Evolutionary conservation across 2,329 filamentous ascomycete genomes (phyloP), one percentile per base, ranked within the genome.

Genomic region (Cladobotryum protrusum): DNA sequence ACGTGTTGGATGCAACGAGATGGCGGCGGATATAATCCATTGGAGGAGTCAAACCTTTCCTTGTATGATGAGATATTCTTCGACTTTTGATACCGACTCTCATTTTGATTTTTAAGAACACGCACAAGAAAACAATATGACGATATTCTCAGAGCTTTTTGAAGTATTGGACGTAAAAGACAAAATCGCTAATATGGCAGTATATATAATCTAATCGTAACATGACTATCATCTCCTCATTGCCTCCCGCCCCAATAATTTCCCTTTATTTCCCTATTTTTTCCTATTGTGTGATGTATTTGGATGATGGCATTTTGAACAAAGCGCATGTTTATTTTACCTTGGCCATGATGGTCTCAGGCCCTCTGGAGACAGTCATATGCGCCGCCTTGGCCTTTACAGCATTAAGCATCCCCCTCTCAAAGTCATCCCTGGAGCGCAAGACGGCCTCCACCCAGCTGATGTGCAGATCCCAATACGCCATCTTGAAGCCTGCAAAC

Each of bases 401-500:
- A 15, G 82, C 79, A 63, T 89, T 93, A 56, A 97, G 69, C 87
- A 97, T 89, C 53, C 81, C 79, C 58, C 92, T 78, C 68, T 97
- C 93, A 70, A 95, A 97, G 72, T 99, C 93, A 67, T 99, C 93
- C 58, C 95, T 77, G 2, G 83, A 78, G 57, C 91, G 79, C 56
- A 99, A 65, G 43, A 96, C 92, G 6, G 88, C 86, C 74, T 99
- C 95, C 7, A 99, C 90, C 93, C 93, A 99, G 42, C 84, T 86
- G 52, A 97, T 84, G 67, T 95, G 89, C 64, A 97, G 74, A 69
- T 99, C 93, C 88, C 92, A 96, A 68, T 96, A 96, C 42, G 81
- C 78, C 36, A 71, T 73, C 76, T 96, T 97, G 72, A 99, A 92
- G 5, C 75, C 72, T 59, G 86, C 86, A 63, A 95, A 97, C 1